Base-by-base conservation (phyloP, 768 basidiomycete species). In the Pleurotus sapidus region DNA sequence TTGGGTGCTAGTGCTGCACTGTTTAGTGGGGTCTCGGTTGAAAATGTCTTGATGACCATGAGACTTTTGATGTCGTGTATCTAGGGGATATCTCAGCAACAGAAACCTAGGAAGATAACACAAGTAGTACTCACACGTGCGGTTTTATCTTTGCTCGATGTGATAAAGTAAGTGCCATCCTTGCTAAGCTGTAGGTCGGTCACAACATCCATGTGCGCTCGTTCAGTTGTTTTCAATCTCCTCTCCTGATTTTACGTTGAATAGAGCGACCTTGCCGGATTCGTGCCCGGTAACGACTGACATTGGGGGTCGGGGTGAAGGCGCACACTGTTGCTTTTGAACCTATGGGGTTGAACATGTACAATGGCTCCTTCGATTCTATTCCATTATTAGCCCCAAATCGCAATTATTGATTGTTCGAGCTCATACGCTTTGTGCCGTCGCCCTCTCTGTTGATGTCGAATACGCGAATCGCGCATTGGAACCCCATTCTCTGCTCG, bases 261-360 rank as follows among this genome's bases (percentile, higher is more conserved):
- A 98, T 40, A 97, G 77, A 6, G 93, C 89, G 37, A 98, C 82
- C 69, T 96, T 98, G 15, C 97, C 97, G 43, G 93, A 93, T 75
- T 98, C 95, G 74, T 99, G 97, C 4, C 94, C 96, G 2, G 95
- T 96, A 59, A 98, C 77, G 70, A 99, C n/a, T 87, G 60, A 89
- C 71, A 40, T 87, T 82, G 20, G 89, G 87, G 11, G 81, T 78
- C 50, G 88, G 82, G 3, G 92, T 89, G 72, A 97, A 98, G 4
- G 93, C 87, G 68, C 93, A 95, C 40, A 98, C 94, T 1, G 93
- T 98, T n/a, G 95, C 92, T 75, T 98, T 98, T 59, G 92, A 92
- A 24, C 95, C 95, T 59, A 92, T 77, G 11, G 95, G 91, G 70
- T 89, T 82, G 80, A 97, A 95, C 72, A 91, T 83, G 64, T 84